Evolutionary conservation across 371 early-diverging fungal genomes (phyloP).

Genomic region (Cokeromyces recurvatus): DNA sequence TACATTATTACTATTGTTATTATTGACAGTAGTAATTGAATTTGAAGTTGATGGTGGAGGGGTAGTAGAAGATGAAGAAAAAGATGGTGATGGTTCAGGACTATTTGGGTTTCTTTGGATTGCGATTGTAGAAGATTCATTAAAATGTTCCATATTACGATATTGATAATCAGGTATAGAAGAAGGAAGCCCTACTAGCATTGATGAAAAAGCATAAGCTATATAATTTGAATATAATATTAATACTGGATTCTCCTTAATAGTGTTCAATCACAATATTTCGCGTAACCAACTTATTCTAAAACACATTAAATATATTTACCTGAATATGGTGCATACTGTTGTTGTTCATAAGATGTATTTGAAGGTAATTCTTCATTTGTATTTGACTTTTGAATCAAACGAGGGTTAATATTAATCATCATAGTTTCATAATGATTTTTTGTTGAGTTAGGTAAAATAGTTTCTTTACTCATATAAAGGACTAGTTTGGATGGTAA

Average conservation of each 20-base stretch:
- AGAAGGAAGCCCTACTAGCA: slow-evolving; percentile 26
- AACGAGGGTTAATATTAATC: slow-evolving; percentile 27
- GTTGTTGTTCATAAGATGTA: too few species aligned
- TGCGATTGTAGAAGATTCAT: slow-evolving; percentile 8
- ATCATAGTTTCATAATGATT: slow-evolving; percentile 33
- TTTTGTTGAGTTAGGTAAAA: slow-evolving; percentile 19
- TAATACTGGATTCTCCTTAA: too few species aligned
- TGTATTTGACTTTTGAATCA: too few species aligned
- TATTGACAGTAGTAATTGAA: not conserved
- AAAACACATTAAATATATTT: too few species aligned
- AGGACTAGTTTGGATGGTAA: slow-evolving; percentile 3
- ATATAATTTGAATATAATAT: too few species aligned
- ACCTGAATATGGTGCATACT: too few species aligned
- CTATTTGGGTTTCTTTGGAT: slow-evolving; percentile 22
- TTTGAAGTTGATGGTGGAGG: slow-evolving; percentile 22
- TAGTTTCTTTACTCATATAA: slow-evolving; percentile 38
- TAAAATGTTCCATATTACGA: slow-evolving; percentile 21
- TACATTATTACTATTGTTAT: not conserved
- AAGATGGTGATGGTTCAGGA: slow-evolving; percentile 36
- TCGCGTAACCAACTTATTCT: too few species aligned
- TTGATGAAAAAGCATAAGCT: slow-evolving; percentile 38
- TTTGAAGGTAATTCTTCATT: too few species aligned
- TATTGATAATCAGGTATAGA: slow-evolving; percentile 19
- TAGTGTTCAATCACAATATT: too few species aligned
- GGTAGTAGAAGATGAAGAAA: slow-evolving; percentile 15